A percentile compares a stretch with the other conserved stretches of the same genome.
Conservation (phyloP, 2,329 filamentous ascomycete genomes). For the Curvularia sp. region DNA sequence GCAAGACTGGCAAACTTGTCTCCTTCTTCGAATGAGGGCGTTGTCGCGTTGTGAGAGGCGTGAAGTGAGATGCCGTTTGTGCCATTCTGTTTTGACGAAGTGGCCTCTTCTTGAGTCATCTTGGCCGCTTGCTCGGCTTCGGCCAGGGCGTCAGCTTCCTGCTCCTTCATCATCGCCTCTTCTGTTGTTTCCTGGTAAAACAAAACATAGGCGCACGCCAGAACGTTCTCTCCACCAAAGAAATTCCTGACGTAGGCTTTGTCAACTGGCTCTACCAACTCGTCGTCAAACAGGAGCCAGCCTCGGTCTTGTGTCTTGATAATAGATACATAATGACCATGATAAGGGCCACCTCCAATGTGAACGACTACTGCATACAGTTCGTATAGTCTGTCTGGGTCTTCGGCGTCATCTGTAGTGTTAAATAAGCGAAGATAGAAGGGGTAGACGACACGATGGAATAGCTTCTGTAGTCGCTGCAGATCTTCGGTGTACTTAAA, state of each 20-base stretch:
- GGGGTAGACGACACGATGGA: constrained; percentile 95
- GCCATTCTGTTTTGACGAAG: constrained; percentile 58
- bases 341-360: constrained; percentile 94
- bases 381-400: constrained; percentile 93
- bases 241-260: constrained; percentile 97
- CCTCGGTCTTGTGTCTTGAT: constrained; percentile 96
- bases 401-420: constrained; percentile 92
- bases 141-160: constrained; percentile 75
- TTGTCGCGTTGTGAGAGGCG: constrained; percentile 46
- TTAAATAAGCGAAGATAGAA: constrained; percentile 97
- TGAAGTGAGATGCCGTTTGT: constrained; percentile 46
- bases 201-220: constrained; percentile 94
- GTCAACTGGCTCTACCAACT: constrained; percentile 97
- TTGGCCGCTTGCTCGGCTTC: constrained; percentile 48
- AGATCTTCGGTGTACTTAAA: constrained; percentile 99
- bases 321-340: constrained; percentile 96
- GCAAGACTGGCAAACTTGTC: constrained; percentile 65
- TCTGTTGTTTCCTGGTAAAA: constrained; percentile 93
- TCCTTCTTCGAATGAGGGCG: constrained; percentile 53
- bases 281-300: constrained; percentile 96
- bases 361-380: constrained; percentile 97
- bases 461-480: constrained; percentile 91
- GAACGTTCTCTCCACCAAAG: constrained; percentile 83
- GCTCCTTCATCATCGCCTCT: constrained; percentile 74
- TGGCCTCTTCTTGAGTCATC: constrained; percentile 64